Evolutionary conservation across 306 rosid genomes (phyloP).

Genomic region (Alnus rubra): DNA sequence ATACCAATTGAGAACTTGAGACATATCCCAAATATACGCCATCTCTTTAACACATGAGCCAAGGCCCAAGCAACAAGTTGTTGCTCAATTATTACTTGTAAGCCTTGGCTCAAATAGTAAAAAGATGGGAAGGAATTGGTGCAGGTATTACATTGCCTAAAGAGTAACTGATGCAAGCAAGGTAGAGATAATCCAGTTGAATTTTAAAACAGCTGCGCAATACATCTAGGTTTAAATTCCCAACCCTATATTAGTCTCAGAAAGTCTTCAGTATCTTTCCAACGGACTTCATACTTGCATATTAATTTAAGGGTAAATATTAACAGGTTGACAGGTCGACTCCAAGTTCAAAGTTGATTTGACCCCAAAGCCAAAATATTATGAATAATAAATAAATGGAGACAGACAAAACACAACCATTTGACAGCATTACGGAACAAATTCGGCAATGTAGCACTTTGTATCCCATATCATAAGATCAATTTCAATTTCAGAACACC

Average conservation of each 20-base stretch:
- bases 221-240: background rate
- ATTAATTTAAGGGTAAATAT: too few species aligned
- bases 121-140: too few species aligned
- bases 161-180: too few species aligned
- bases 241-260: background rate
- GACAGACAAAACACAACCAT: background rate
- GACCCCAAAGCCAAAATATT: background rate
- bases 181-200: background rate
- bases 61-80: too few species aligned
- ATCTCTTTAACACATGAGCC: too few species aligned
- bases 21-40: too few species aligned
- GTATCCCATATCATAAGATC: background rate
- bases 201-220: background rate
- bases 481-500: background rate
- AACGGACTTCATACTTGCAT: background rate
- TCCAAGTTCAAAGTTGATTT: background rate
- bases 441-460: background rate
- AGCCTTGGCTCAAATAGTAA: too few species aligned
- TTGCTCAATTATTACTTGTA: too few species aligned
- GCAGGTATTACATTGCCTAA: too few species aligned
- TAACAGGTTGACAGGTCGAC: background rate
- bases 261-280: background rate
- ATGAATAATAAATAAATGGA: background rate
- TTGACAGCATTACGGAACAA: background rate
- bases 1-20: too few species aligned